phyloP scores from a whole-genome alignment of 768 basidiomycete genomes.

The Lentinula lateritia region DNA sequence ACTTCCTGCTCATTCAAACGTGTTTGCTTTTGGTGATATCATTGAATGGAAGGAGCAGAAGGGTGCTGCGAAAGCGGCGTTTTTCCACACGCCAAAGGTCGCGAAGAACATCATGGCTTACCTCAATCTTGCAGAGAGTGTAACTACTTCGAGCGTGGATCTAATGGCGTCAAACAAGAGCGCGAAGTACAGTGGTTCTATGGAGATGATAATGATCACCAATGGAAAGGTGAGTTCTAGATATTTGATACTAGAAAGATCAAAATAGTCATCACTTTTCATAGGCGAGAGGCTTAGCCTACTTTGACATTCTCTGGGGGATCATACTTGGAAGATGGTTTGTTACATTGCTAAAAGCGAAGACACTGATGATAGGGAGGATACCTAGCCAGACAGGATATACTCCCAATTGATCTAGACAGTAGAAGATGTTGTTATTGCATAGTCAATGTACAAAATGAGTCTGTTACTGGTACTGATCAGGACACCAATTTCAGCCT shows the following conservation, averaged over 20 bases:
- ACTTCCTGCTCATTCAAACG: constrained; percentile 27
- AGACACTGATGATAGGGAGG: constrained; percentile 16
- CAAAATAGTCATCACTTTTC: background rate
- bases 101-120: constrained; percentile 43
- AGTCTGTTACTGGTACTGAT: too few relatives aligned
- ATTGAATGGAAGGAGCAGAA: constrained; percentile 63
- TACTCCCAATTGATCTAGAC: background rate
- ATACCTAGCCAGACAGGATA: background rate
- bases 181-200: constrained; percentile 42
- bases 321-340: constrained; percentile 42
- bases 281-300: constrained; percentile 36
- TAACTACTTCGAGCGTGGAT: constrained; percentile 27
- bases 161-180: constrained; percentile 32
- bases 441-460: too few relatives aligned
- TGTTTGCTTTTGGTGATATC: constrained; percentile 66
- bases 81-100: constrained; percentile 40
- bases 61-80: constrained; percentile 38
- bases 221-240: constrained; percentile 39
- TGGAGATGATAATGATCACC: constrained; percentile 50
- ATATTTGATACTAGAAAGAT: background rate
- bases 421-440: too few relatives aligned
- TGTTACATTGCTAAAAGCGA: constrained; percentile 33
- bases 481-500: too few relatives aligned
- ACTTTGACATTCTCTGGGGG: constrained; percentile 41
- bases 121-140: constrained; percentile 37